These are phyloP conservation scores for Penicillium sp. DNA, from an alignment of 2,329 filamentous ascomycete species.

Conservation along the genomic window DNA sequence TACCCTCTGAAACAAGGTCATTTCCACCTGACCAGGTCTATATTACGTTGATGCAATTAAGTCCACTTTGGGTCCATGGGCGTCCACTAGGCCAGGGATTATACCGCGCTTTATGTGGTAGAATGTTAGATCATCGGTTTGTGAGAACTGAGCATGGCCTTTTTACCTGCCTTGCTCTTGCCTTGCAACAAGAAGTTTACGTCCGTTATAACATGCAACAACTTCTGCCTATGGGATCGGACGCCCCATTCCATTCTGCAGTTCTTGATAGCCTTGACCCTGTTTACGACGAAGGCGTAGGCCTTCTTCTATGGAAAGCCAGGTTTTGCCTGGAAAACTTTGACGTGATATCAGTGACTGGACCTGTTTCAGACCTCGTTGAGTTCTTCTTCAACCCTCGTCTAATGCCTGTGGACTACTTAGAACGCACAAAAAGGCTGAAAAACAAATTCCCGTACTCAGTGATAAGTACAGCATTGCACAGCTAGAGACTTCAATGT, in stretches of 20 bases:
- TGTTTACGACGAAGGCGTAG: neutral
- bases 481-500: too few species aligned
- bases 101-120: neutral
- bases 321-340: neutral
- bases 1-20: neutral
- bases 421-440: neutral
- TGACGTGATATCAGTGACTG: slow-evolving; percentile 1
- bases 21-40: neutral
- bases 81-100: neutral
- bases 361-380: neutral
- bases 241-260: neutral
- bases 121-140: neutral
- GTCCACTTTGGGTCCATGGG: neutral
- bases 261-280: neutral
- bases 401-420: neutral
- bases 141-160: neutral
- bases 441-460: too few species aligned
- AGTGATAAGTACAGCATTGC: too few species aligned
- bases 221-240: neutral
- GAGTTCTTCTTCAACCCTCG: neutral
- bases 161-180: neutral
- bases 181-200: neutral
- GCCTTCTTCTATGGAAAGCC: neutral
- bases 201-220: neutral
- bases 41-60: neutral